Evolutionary conservation across 257 asterid species (phyloP).

Genomic region (Penstemon eatonii): DNA sequence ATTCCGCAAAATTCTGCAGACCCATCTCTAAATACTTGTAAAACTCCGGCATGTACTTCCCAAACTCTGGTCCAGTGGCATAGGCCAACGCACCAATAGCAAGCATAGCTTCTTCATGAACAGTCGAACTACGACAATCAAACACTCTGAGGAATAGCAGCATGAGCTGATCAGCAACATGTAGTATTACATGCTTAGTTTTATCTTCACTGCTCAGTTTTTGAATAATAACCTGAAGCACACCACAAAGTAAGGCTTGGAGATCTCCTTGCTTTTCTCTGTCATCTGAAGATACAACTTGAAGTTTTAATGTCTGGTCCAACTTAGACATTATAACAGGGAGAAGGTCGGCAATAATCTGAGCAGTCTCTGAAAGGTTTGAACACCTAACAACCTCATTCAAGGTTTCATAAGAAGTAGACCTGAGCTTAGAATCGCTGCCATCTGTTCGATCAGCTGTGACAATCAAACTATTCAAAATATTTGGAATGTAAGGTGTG

Average conservation of each 20-base stretch:
- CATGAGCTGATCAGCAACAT: conserved; percentile 78
- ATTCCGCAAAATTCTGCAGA: conserved; percentile 80
- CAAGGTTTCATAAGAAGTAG: conserved; percentile 74
- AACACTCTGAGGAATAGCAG: conserved; percentile 69
- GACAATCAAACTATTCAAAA: conserved; percentile 50
- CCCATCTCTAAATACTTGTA: conserved; percentile 81
- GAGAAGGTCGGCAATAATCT: conserved; percentile 58
- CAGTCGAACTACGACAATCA: conserved; percentile 78
- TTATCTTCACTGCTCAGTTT: conserved; percentile 62
- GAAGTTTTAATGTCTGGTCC: conserved; percentile 58
- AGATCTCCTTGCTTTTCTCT: conserved; percentile 86
- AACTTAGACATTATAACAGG: conserved; percentile 72
- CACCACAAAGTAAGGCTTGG: conserved; percentile 89
- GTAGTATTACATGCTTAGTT: conserved; percentile 58
- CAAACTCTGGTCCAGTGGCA: conserved; percentile 66
- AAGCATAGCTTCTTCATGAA: conserved; percentile 92
- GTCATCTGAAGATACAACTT: conserved; percentile 64
- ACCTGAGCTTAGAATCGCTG: conserved; percentile 66
- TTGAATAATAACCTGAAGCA: conserved; percentile 79
- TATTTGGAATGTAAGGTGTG: conserved; percentile 62
- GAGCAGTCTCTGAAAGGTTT: conserved; percentile 66
- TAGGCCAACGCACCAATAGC: conserved; percentile 90
- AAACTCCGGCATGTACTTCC: conserved; percentile 73
- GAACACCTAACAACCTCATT: conserved; percentile 76
- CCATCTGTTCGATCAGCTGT: conserved; percentile 74